These are phyloP conservation scores for Pseudocercospora vitis DNA, from an alignment of 2,329 filamentous ascomycete species.

Conservation along the genomic window DNA sequence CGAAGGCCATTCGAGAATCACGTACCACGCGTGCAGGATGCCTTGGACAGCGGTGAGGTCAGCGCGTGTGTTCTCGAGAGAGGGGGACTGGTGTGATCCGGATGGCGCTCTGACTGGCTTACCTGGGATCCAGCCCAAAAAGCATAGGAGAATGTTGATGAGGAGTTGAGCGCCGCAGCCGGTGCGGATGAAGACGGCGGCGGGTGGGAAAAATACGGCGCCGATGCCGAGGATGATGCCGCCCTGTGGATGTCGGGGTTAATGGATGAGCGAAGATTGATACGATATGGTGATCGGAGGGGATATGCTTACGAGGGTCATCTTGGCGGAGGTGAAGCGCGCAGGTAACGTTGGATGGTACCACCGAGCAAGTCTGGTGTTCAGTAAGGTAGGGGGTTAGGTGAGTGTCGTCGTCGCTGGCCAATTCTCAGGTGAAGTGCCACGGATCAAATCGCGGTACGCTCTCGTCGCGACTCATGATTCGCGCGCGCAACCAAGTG, in stretches of 20 bases:
- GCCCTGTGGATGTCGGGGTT: slow-evolving; percentile 22
- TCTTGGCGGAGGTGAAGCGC: slow-evolving; percentile 6
- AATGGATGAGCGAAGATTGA: slow-evolving; percentile 4
- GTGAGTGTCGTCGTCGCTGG: background rate
- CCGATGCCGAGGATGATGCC: slow-evolving; percentile 23
- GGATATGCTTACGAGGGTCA: slow-evolving; percentile 14
- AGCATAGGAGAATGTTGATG: slow-evolving; percentile 81
- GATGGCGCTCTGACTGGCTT: background rate
- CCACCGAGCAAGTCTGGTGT: too few species aligned
- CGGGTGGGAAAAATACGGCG: slow-evolving; percentile 63
- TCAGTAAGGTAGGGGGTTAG: too few species aligned
- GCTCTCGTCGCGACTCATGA: background rate
- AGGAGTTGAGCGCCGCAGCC: slow-evolving; percentile 80
- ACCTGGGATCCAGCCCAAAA: slow-evolving; percentile 60
- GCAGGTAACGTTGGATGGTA: slow-evolving; percentile 9
- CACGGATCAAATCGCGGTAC: too few species aligned
- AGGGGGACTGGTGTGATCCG: background rate
- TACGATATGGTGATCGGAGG: background rate
- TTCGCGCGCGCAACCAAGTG: too few species aligned
- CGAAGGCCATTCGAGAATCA: slow-evolving; percentile 22
- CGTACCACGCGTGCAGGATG: slow-evolving; percentile 22
- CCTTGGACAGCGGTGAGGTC: too few species aligned
- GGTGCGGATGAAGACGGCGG: slow-evolving; percentile 86
- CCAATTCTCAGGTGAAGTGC: background rate
- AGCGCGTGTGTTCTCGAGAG: background rate